A percentile compares a stretch with the other conserved stretches of the same genome.
Conservation (phyloP, 2,329 filamentous ascomycete species). For the Beauveria brongniartii region DNA sequence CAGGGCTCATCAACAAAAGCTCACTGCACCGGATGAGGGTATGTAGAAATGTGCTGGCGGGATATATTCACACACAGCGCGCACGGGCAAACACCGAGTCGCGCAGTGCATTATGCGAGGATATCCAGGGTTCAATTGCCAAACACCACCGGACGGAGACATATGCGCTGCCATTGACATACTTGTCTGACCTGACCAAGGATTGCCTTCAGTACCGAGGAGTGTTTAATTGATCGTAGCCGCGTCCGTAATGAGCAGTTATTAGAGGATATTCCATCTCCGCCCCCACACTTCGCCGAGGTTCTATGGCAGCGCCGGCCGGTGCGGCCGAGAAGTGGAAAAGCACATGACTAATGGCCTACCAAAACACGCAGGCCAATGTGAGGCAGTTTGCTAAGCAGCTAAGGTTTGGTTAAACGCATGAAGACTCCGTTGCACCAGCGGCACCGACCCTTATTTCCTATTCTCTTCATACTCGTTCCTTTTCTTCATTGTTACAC, state of each 20-base stretch:
- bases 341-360: conserved; percentile 8
- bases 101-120: neutral
- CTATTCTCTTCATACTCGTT: neutral
- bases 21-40: neutral
- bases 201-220: neutral
- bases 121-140: neutral
- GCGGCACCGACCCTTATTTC: neutral
- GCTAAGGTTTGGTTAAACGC: conserved; percentile 5
- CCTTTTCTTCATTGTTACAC: neutral
- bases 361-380: neutral
- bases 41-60: neutral
- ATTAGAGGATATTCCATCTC: neutral
- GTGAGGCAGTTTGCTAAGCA: conserved; percentile 1
- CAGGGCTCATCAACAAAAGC: neutral
- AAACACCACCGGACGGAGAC: neutral
- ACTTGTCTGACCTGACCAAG: neutral
- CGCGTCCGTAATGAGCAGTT: neutral
- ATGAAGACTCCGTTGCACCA: neutral
- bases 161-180: neutral
- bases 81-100: neutral
- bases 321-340: neutral
- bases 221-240: neutral
- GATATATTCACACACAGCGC: neutral
- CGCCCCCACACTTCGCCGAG: conserved; percentile 12
- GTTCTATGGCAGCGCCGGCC: conserved; percentile 12